Evolutionary conservation across 2,329 filamentous ascomycete species (phyloP).

Genomic region (Xylaria sp.): DNA sequence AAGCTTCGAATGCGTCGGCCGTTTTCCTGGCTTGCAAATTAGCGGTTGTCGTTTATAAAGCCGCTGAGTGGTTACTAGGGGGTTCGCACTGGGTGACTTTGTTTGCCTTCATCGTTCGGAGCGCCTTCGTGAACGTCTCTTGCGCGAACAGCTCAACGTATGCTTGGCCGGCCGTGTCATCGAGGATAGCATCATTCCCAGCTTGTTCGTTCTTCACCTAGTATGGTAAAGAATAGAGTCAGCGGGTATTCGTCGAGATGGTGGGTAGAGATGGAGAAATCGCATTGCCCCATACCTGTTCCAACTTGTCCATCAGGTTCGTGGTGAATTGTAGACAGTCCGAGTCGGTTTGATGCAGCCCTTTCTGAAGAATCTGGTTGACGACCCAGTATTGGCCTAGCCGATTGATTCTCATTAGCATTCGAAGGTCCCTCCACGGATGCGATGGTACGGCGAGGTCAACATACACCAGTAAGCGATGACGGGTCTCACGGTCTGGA

Average conservation of each 20-base stretch:
- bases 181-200: slow-evolving; percentile 79
- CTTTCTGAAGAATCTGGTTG: slow-evolving; percentile 82
- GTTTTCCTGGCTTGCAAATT: slow-evolving; percentile 66
- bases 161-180: slow-evolving; percentile 84
- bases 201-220: slow-evolving; percentile 73
- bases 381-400: slow-evolving; percentile 89
- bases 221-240: slow-evolving; percentile 3
- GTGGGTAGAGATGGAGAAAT: background rate
- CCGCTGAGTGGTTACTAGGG: background rate
- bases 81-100: slow-evolving; percentile 72
- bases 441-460: background rate
- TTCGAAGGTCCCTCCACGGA: background rate
- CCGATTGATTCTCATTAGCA: slow-evolving; percentile 26
- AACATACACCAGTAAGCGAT: slow-evolving; percentile 92
- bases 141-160: slow-evolving; percentile 94
- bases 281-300: slow-evolving; percentile 58
- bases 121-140: slow-evolving; percentile 83
- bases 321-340: slow-evolving; percentile 82
- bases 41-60: slow-evolving; percentile 2
- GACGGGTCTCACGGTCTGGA: slow-evolving; percentile 82
- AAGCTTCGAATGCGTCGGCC: slow-evolving; percentile 89
- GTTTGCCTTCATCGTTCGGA: slow-evolving; percentile 78
- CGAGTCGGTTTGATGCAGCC: slow-evolving; percentile 76
- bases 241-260: background rate
- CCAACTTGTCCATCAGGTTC: slow-evolving; percentile 86